Base-by-base conservation (phyloP, 306 rosid species). In the Rosa multiflora region DNA sequence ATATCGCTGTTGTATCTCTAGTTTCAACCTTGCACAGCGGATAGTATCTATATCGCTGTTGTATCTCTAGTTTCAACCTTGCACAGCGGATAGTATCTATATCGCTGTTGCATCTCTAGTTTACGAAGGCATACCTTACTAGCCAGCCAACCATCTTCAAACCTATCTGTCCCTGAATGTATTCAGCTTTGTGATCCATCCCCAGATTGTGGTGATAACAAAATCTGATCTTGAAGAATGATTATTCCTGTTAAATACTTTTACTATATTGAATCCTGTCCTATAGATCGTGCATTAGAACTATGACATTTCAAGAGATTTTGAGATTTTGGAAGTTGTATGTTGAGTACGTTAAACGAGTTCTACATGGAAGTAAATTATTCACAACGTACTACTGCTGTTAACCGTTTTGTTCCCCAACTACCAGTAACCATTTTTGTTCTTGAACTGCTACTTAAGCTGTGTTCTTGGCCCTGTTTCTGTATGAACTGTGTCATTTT, bases 1-100 rank as follows among this genome's bases (percentile, higher is more conserved):
- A 40, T 79, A 70, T 80, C 51, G 67, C 48, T 72, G 72, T 56
- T 72, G 29, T 46, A 42, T 52, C 72, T 26, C 43, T 26, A 26
- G 29, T 23, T 23, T 23, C 26, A 23, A 23, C 26, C 26, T 0
- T 23, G 26, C 26, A 23, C 26, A 0, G 26, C 26, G 26, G 26
- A 23, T 23, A 23, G 26, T 23, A 23, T 23, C 26, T 23, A 23
- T 23, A 23, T 23, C 26, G 26, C 26, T 23, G 26, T 23, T 23
- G 26, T 23, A 23, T 23, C 26, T 23, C 26, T 23, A 23, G 26
- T 23, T 23, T 23, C 26, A 23, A 23, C 26, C 26, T 23, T 23
- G 26, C 26, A 23, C 26, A 23, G 26, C 26, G 26, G 26, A 23
- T 23, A 23, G 26, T 23, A 23, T 79, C 21, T 75, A 26, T 42